Conservation (phyloP, 2,329 filamentous ascomycete species). For the Zasmidium angulare region DNA sequence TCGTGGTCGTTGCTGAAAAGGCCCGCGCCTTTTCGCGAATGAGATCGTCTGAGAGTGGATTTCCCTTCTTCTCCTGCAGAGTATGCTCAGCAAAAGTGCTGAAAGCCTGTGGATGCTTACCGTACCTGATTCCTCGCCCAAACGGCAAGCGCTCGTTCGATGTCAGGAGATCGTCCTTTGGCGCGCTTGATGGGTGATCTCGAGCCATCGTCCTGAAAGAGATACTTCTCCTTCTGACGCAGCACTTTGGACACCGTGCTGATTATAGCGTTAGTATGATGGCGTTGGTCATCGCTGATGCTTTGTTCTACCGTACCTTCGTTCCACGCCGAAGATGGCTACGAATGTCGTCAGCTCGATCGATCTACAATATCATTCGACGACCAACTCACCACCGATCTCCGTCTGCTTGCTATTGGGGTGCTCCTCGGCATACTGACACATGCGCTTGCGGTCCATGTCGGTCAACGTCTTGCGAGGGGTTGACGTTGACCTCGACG, state of each 20-base stretch:
- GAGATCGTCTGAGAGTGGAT: constrained; percentile 72
- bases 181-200: constrained; percentile 76
- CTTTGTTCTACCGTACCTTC: constrained; percentile 67
- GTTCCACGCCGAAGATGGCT: constrained; percentile 91
- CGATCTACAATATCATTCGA: neutral
- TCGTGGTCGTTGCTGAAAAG: constrained; percentile 66
- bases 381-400: constrained; percentile 69
- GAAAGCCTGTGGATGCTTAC: neutral
- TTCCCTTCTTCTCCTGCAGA: constrained; percentile 68
- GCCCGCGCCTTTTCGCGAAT: constrained; percentile 81
- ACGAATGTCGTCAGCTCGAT: constrained; percentile 34
- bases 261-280: constrained; percentile 22
- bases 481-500: constrained; percentile 40
- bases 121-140: constrained; percentile 69
- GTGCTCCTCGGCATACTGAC: constrained; percentile 86
- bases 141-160: constrained; percentile 84
- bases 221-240: constrained; percentile 90
- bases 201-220: constrained; percentile 76
- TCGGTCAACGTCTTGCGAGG: constrained; percentile 76
- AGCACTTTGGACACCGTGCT: constrained; percentile 99
- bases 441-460: constrained; percentile 88
- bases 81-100: constrained; percentile 8
- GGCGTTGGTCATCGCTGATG: neutral
- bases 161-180: constrained; percentile 85
- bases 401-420: constrained; percentile 92